phyloP scores from a whole-genome alignment of 495 filamentous ascomycete species.

The Halenospora varia region DNA sequence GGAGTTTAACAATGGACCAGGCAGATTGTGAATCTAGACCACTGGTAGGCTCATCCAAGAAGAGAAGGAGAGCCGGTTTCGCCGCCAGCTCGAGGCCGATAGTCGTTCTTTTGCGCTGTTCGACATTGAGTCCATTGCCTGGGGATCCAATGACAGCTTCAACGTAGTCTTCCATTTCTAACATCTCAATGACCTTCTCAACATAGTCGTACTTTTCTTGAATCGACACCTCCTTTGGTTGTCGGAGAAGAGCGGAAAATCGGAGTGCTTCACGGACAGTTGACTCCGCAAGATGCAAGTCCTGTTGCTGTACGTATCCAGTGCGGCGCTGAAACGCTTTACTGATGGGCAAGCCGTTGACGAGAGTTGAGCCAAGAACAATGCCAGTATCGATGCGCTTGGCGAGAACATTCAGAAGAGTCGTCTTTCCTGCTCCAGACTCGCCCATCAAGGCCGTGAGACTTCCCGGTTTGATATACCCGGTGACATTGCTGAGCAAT shows the following conservation, averaged over 20 bases:
- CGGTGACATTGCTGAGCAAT: not conserved
- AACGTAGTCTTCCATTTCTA: slow-evolving; percentile 84
- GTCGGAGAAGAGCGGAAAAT: not conserved
- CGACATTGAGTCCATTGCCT: slow-evolving; percentile 56
- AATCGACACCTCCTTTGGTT: slow-evolving; percentile 21
- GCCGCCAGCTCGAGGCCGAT: slow-evolving; percentile 88
- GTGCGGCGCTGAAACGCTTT: not conserved
- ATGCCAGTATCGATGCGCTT: slow-evolving; percentile 69
- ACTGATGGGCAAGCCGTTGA: not conserved
- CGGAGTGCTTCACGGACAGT: not conserved
- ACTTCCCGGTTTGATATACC: not conserved
- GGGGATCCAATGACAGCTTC: slow-evolving; percentile 83
- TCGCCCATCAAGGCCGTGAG: slow-evolving; percentile 61
- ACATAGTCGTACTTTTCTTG: slow-evolving; percentile 80
- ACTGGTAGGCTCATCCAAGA: slow-evolving; percentile 80
- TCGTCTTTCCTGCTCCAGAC: slow-evolving; percentile 76
- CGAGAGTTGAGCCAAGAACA: slow-evolving; percentile 32
- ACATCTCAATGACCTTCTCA: slow-evolving; percentile 80
- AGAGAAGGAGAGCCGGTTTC: slow-evolving; percentile 79
- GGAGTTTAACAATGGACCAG: slow-evolving; percentile 71
- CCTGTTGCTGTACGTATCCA: not conserved
- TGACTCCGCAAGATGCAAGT: not conserved
- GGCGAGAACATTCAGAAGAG: slow-evolving; percentile 73
- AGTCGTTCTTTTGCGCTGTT: slow-evolving; percentile 60
- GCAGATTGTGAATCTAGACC: slow-evolving; percentile 85